Conservation (phyloP, 148 eudicot species). For the Heliosperma pusillum region DNA sequence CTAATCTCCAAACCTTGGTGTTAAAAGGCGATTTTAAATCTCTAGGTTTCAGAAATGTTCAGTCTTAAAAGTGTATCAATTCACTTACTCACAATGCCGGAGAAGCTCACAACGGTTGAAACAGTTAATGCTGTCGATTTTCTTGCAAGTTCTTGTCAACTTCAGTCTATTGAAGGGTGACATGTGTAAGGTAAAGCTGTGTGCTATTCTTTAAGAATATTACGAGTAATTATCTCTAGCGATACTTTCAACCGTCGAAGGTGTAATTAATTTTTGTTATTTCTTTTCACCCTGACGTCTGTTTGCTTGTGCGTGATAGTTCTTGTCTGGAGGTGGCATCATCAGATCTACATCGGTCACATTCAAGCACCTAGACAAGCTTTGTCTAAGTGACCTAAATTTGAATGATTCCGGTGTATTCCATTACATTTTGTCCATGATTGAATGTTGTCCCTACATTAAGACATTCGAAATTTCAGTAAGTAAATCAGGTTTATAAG, state of each 20-base stretch:
- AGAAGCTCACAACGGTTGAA: background rate
- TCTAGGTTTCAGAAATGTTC: background rate
- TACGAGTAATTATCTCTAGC: background rate
- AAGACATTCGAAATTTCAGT: background rate
- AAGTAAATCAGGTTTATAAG: background rate
- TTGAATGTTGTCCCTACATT: background rate
- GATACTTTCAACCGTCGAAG: background rate
- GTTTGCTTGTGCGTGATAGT: background rate
- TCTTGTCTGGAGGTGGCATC: constrained; percentile 2
- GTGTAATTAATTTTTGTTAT: background rate
- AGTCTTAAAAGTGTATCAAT: background rate
- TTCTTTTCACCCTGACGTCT: background rate
- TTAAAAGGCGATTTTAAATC: background rate
- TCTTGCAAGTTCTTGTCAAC: constrained; percentile 9
- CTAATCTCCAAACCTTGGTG: background rate
- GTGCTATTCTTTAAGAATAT: background rate
- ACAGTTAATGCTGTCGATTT: background rate
- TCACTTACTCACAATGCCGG: too few species aligned
- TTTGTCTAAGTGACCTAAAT: background rate
- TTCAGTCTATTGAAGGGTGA: background rate
- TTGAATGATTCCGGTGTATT: background rate
- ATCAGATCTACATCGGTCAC: background rate
- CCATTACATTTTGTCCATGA: background rate
- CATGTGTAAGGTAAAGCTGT: background rate
- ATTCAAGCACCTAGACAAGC: background rate